Evolutionary conservation across 2,329 filamentous ascomycete genomes (phyloP).

Genomic region (Sclerotinia sclerotiorum): DNA sequence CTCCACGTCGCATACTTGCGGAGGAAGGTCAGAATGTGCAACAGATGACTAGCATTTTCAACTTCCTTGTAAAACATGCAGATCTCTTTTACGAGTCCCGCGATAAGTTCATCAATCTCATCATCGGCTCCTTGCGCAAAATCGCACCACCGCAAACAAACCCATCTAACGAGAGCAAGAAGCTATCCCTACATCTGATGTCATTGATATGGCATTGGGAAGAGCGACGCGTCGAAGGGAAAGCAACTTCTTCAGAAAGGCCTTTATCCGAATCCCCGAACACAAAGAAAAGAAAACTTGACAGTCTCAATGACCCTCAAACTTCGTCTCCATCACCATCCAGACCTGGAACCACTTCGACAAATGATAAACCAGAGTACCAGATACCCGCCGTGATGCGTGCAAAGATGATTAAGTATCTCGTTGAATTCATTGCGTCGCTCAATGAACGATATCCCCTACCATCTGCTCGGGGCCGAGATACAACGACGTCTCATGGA

Average conservation of each 20-base stretch:
- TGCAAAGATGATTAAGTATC: conserved; percentile 85
- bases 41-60: conserved; percentile 95
- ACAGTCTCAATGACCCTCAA: conserved; percentile 51
- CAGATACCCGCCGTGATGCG: conserved; percentile 66
- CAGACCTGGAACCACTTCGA: conserved; percentile 41
- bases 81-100: conserved; percentile 93
- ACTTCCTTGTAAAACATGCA: conserved; percentile 90
- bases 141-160: conserved; percentile 74
- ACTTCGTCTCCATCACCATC: conserved; percentile 56
- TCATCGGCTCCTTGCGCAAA: conserved; percentile 86
- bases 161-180: conserved; percentile 87
- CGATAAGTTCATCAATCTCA: conserved; percentile 85
- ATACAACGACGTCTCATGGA: conserved; percentile 48
- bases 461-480: conserved; percentile 66
- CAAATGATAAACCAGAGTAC: conserved; percentile 62
- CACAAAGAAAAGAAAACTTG: conserved; percentile 73
- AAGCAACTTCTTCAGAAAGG: conserved; percentile 43
- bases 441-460: conserved; percentile 82
- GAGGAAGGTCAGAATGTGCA: conserved; percentile 95
- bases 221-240: conserved; percentile 71
- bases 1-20: conserved; percentile 83
- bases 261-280: conserved; percentile 68
- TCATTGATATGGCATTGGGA: conserved; percentile 92
- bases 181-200: conserved; percentile 86
- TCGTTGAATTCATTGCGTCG: conserved; percentile 92